Conservation (phyloP, 768 basidiomycete species). For the Lanmaoa pseudosensibilis region DNA sequence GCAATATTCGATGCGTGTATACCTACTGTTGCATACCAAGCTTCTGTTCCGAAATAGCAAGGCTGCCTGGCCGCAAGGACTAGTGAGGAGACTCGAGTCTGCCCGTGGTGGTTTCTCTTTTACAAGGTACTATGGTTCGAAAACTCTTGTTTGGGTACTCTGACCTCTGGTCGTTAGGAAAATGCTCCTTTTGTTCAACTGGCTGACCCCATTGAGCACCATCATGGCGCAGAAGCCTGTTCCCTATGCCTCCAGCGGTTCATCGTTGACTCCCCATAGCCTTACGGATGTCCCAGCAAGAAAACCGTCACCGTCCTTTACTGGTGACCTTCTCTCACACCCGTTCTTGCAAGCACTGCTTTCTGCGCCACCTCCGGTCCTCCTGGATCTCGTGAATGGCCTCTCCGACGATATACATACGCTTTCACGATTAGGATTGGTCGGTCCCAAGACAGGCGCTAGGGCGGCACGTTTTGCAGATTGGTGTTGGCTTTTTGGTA, state of each 20-base stretch:
- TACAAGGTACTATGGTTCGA: slow-evolving; percentile 52
- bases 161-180: slow-evolving; percentile 49
- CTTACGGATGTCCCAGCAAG: slow-evolving; percentile 14
- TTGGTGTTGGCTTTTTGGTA: slow-evolving; percentile 85
- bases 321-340: slow-evolving; percentile 37
- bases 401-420: slow-evolving; percentile 79
- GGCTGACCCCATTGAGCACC: slow-evolving; percentile 72
- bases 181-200: slow-evolving; percentile 79
- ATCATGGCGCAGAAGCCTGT: slow-evolving; percentile 70
- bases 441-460: slow-evolving; percentile 63
- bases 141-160: background rate
- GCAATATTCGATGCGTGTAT: slow-evolving; percentile 78
- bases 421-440: slow-evolving; percentile 66
- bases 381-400: slow-evolving; percentile 75
- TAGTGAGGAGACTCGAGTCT: slow-evolving; percentile 60
- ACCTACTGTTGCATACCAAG: slow-evolving; percentile 66
- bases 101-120: slow-evolving; percentile 64
- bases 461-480: slow-evolving; percentile 75
- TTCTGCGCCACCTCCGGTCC: slow-evolving; percentile 78
- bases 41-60: slow-evolving; percentile 46
- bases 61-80: slow-evolving; percentile 52
- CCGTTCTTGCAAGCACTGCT: slow-evolving; percentile 75
- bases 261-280: slow-evolving; percentile 25
- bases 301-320: slow-evolving; percentile 8
- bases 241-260: slow-evolving; percentile 49